A percentile compares a stretch with the other conserved stretches of the same genome.
phyloP scores from a whole-genome alignment of 805 yeast genomes.

The Zygoascus biomembranicola region DNA sequence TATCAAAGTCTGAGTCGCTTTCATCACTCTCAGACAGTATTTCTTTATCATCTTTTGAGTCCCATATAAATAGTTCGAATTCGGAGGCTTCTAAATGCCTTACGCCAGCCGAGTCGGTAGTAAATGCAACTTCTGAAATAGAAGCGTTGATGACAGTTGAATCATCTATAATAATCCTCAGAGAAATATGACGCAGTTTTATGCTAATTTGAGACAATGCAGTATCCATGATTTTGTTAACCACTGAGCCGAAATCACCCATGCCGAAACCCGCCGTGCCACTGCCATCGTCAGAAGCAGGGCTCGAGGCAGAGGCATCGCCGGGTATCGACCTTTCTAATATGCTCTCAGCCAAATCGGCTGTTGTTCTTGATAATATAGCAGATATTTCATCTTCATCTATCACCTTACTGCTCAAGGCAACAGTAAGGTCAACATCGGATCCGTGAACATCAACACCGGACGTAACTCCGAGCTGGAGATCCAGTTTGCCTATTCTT shows the following conservation, averaged over 20 bases:
- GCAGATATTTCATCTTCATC: conserved; percentile 31
- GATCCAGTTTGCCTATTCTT: conserved; percentile 42
- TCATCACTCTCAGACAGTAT: background rate
- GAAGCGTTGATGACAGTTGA: conserved; percentile 8
- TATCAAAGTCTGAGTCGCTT: background rate
- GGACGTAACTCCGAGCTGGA: conserved; percentile 53
- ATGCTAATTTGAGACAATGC: conserved; percentile 27
- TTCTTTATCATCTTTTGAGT: background rate
- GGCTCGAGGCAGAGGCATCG: background rate
- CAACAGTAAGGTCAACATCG: conserved; percentile 45
- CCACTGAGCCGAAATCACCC: conserved; percentile 24
- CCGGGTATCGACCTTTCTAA: conserved; percentile 17
- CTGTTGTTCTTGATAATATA: conserved; percentile 63
- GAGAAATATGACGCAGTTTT: conserved; percentile 11
- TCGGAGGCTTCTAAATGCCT: conserved; percentile 2
- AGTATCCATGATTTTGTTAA: conserved; percentile 31
- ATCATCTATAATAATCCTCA: conserved; percentile 17
- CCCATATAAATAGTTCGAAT: conserved; percentile 4
- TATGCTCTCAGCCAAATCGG: conserved; percentile 59
- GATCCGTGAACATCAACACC: conserved; percentile 58
- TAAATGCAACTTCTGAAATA: background rate
- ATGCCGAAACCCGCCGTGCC: conserved; percentile 22
- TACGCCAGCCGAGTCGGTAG: conserved; percentile 4
- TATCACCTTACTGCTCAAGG: conserved; percentile 29
- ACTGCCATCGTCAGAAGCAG: conserved; percentile 8